Evolutionary conservation across 2,329 filamentous ascomycete species (phyloP), one percentile per base, ranked within the genome.

Genomic region (Aspergillus transmontanensis): DNA sequence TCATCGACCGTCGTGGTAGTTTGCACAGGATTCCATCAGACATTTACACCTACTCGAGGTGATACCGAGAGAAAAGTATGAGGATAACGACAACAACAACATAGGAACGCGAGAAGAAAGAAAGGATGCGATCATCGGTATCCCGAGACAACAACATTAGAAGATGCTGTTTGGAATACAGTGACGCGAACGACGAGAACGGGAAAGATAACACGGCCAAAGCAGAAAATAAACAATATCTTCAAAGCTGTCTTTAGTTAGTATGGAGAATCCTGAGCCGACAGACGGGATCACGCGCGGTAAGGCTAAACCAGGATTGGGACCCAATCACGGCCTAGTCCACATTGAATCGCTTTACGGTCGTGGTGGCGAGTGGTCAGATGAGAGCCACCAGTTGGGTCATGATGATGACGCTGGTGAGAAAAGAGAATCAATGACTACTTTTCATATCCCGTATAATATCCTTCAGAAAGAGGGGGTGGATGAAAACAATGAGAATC

Each of bases 1-100:
- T 72, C 70, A 72, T 68, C 56, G 48, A 57, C 57, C 58, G 62
- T 65, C 62, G 46, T 60, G 59, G 48, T 56, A 26, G 59, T 57
- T 45, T 50, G 28, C 36, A 30, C 11, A 28, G 28, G 51, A 56
- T 56, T 39, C n/a, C 28, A 43, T 48, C 41, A 46, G 39, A 43
- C 28, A 48, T 23, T 46, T 19, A 36, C 26, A 10, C 28, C 16
- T 36, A 36, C 14, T 16, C 34, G 34, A 34, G 32, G 34, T 16
- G 34, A 36, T 36, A 14, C 10, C 21, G 11, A 34, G 10, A 32
- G 10, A 19, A 56, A 50, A 63, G 32, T 12, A 36, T 45, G 34
- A 41, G 12, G 5, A 41, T 53, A 55, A 62, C 30, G 34, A 32
- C 28, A 36, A 57, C 19, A 55, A 19, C 57, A 60, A 63, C 50